A percentile compares a stretch with the other conserved stretches of the same genome.
Evolutionary conservation across 306 rosid genomes (phyloP).

Genomic region (Clitoria ternatea): DNA sequence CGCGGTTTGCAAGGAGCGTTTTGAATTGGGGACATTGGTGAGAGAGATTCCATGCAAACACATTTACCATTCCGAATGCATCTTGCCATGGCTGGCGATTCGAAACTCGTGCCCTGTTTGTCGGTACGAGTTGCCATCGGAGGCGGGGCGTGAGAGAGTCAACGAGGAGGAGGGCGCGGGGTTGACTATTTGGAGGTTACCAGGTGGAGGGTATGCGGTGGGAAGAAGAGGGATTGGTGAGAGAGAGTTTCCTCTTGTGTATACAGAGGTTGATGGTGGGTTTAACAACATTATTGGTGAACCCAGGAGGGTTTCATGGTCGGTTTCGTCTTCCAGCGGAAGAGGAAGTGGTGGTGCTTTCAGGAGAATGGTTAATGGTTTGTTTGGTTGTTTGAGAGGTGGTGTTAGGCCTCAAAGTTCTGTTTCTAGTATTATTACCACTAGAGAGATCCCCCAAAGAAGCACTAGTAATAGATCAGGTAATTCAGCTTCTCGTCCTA

Average conservation of each 20-base stretch:
- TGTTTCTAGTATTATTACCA: background rate
- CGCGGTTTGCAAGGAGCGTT: conserved; percentile 66
- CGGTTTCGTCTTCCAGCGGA: conserved; percentile 29
- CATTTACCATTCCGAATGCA: conserved; percentile 65
- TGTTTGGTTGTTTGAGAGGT: conserved; percentile 56
- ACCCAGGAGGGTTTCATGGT: conserved; percentile 59
- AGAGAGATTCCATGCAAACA: conserved; percentile 60
- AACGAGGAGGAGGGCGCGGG: conserved; percentile 29
- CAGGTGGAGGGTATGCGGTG: conserved; percentile 75
- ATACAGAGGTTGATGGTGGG: conserved; percentile 70
- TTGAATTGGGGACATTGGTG: conserved; percentile 27
- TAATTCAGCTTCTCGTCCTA: background rate
- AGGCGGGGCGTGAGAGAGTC: background rate
- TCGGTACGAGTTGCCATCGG: conserved; percentile 37
- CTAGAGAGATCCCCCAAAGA: background rate
- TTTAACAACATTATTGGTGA: conserved; percentile 37
- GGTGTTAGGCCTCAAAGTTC: conserved; percentile 16
- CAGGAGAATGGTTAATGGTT: conserved; percentile 30
- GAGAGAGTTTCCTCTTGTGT: conserved; percentile 59
- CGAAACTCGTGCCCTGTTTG: conserved; percentile 71
- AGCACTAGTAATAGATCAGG: conserved; percentile 9
- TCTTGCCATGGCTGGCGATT: conserved; percentile 63
- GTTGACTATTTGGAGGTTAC: conserved; percentile 72
- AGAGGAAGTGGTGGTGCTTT: conserved; percentile 42
- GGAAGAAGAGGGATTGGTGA: conserved; percentile 46